These are phyloP conservation scores for Lathyrus aphaca DNA, from an alignment of 306 rosid species.

Conservation along the genomic window DNA sequence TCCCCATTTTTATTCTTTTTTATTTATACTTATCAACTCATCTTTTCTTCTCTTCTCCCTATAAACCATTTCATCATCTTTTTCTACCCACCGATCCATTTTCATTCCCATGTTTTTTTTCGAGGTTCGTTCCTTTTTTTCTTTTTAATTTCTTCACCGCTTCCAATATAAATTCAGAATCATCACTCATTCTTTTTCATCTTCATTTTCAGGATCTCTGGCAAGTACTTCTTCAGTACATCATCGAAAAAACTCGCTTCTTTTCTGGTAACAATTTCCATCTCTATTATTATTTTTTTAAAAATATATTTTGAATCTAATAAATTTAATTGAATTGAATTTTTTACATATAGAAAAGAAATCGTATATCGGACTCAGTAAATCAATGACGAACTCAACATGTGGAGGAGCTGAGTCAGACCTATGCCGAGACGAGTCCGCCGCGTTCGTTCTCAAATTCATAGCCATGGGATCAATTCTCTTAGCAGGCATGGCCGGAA, in stretches of 20 bases:
- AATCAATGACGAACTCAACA: conserved; percentile 57
- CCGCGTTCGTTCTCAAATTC: conserved; percentile 66
- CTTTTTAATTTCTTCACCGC: not conserved
- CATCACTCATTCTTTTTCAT: not conserved
- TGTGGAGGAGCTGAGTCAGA: conserved; percentile 58
- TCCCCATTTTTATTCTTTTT: not conserved
- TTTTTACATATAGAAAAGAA: conserved; percentile 36
- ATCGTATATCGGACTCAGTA: conserved; percentile 25
- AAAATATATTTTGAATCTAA: not conserved
- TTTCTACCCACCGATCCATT: not conserved
- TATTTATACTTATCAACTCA: not conserved
- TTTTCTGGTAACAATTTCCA: conserved; percentile 50
- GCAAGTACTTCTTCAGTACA: conserved; percentile 51
- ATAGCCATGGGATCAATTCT: conserved; percentile 79
- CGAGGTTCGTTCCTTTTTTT: conserved; percentile 54
- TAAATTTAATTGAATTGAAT: not conserved
- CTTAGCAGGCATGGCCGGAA: conserved; percentile 65
- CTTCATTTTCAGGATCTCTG: conserved; percentile 63
- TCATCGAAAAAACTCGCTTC: conserved; percentile 35
- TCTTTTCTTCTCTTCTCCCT: not conserved
- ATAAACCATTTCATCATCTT: not conserved
- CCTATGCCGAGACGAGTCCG: conserved; percentile 66
- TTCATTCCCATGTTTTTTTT: conserved; percentile 56
- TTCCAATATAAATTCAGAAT: not conserved
- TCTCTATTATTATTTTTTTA: not conserved